Base-by-base conservation (phyloP, 495 filamentous ascomycete species). In the Thozetella sp. region DNA sequence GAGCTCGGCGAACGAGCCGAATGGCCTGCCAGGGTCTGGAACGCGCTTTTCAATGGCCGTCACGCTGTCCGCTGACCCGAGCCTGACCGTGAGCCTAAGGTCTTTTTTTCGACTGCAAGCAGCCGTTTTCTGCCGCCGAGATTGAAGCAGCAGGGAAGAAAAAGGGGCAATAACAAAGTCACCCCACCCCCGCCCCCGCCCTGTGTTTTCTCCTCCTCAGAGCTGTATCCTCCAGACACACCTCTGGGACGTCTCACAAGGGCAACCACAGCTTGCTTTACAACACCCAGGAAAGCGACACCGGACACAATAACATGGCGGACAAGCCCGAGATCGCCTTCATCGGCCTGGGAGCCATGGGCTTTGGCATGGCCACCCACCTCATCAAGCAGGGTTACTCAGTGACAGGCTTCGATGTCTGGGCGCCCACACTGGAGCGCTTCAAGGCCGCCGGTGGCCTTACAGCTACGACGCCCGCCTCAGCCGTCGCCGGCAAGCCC, bases 271-370 rank as follows among this genome's bases (percentile, higher is more conserved):
- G n/a, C n/a, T n/a, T n/a, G n/a, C n/a, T n/a, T n/a, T 54, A 45
- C 19, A 22, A 54, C 23, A 19, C 20, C n/a, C 61, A 53, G n/a
- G 27, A 17, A 57, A 23, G 20, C 11, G 10, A 25, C 23, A 37
- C 1, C 22, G 19, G 10, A 51, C 25, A 1, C 25, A 46, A n/a
- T 40, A 57, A 9, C 46, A 77, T 75, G 72, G 66, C 68, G 25
- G 62, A 66, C 25, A 80, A 86, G 65, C 81, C 86, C 10, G 74
- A 79, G 51, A 74, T 93, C 56, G 85, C 88, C 62, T 93, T 93
- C 75, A 88, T 91, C 58, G 91, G 91, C 79, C 88, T 95, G 6
- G 91, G 91, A 62, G 91, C 91, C 75, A 95, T 93, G 91, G 91
- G 91, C 67, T 91, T 90, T 68, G 90, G 90, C 62, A 94, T 93